These are phyloP conservation scores for Fusarium pininemorale DNA, from an alignment of 2,329 filamentous ascomycete species.

Conservation along the genomic window DNA sequence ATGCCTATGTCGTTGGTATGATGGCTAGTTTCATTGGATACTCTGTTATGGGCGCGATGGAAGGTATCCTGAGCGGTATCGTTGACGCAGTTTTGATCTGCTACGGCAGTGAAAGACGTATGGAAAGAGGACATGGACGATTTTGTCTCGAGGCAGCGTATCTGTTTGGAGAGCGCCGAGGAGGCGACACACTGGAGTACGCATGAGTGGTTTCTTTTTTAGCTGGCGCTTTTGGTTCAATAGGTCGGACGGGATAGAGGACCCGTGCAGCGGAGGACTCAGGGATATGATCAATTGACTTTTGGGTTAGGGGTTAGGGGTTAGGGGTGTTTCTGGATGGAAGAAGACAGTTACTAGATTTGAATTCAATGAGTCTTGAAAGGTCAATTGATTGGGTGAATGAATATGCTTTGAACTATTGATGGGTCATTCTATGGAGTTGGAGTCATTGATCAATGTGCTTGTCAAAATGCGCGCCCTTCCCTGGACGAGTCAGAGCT, in stretches of 20 bases:
- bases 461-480: background rate
- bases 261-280: constrained; percentile 13
- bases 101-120: constrained; percentile 87
- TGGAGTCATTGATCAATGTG: background rate
- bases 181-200: constrained; percentile 43
- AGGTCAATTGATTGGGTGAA: background rate
- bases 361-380: constrained; percentile 4
- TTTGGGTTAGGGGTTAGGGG: background rate
- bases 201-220: constrained; percentile 30
- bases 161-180: constrained; percentile 77
- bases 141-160: constrained; percentile 94
- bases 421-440: too few relatives aligned
- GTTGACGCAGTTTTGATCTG: constrained; percentile 91
- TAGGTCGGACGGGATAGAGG: constrained; percentile 23
- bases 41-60: constrained; percentile 90
- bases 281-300: background rate
- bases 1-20: constrained; percentile 92
- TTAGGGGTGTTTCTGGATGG: background rate
- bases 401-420: background rate
- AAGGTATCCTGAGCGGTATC: constrained; percentile 86
- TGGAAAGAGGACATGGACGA: constrained; percentile 72
- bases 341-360: background rate
- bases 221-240: constrained; percentile 26
- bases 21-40: constrained; percentile 95
- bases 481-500: background rate